These are phyloP conservation scores for Podospora anserina DNA, from an alignment of 495 filamentous ascomycete genomes.

Conservation along the genomic window DNA sequence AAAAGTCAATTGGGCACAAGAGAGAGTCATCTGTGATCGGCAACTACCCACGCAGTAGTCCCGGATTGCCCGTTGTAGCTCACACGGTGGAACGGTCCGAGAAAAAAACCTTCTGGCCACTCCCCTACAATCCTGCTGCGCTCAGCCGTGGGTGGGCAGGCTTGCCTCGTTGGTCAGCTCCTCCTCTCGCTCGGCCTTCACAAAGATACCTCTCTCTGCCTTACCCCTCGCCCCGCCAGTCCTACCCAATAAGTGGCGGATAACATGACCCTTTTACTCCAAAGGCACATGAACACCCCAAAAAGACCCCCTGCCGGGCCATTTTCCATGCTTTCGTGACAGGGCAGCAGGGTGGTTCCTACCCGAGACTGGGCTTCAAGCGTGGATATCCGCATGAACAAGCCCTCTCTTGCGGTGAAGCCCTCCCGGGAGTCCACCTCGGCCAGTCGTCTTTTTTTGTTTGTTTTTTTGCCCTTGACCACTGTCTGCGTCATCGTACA, in stretches of 20 bases:
- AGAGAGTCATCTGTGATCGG: conserved; percentile 8
- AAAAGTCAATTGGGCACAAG: conserved; percentile 12
- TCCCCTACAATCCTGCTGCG: background rate
- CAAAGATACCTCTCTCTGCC: too few relatives aligned
- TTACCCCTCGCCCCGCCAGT: background rate
- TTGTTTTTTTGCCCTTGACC: background rate
- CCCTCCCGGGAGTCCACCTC: background rate
- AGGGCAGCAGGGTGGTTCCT: background rate
- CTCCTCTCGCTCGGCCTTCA: too few relatives aligned
- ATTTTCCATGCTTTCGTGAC: background rate
- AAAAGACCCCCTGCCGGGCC: background rate
- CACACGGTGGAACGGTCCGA: conserved; percentile 20
- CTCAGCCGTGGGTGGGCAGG: background rate
- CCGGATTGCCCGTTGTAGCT: conserved; percentile 11
- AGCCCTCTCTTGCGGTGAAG: background rate
- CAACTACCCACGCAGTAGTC: conserved; percentile 8
- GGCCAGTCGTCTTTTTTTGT: background rate
- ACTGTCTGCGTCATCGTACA: background rate
- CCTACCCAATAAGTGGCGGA: conserved; percentile 17
- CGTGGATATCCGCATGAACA: background rate
- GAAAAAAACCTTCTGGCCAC: conserved; percentile 2
- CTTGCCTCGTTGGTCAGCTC: background rate
- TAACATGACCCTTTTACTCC: conserved; percentile 21
- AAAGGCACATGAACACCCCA: background rate
- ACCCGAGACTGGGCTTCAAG: background rate